These are phyloP conservation scores for Trichoderma atrobrunneum DNA, from an alignment of 2,329 filamentous ascomycete genomes.

Conservation along the genomic window DNA sequence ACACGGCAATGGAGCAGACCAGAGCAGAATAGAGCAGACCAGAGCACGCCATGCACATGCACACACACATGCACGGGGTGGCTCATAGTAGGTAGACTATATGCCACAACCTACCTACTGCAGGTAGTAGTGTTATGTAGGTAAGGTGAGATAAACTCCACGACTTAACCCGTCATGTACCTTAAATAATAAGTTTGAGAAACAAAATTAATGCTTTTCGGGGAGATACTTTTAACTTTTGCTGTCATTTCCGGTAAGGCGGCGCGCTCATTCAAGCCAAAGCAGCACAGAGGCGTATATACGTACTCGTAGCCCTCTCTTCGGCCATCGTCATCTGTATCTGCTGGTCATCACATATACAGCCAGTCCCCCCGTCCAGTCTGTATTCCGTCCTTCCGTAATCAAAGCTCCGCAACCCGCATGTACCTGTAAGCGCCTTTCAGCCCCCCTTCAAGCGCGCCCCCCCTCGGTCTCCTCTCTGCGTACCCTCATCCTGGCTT, in stretches of 20 bases:
- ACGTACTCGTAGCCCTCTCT: neutral
- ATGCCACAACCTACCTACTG: too few species aligned
- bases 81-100: too few species aligned
- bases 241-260: neutral
- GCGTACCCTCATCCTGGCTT: neutral
- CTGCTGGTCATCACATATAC: neutral
- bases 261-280: neutral
- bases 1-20: neutral
- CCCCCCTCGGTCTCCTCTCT: neutral
- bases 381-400: neutral
- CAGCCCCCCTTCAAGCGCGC: neutral
- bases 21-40: neutral
- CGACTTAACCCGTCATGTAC: neutral
- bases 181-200: neutral
- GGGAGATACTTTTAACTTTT: neutral
- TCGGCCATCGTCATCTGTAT: neutral
- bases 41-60: neutral
- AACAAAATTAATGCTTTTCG: neutral
- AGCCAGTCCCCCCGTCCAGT: too few species aligned
- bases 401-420: neutral
- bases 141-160: neutral
- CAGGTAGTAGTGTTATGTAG: too few species aligned
- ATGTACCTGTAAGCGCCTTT: slow-evolving; percentile 6
- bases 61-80: neutral
- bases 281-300: neutral